phyloP scores from a whole-genome alignment of 495 filamentous ascomycete genomes.

The Venustampulla echinocandica region DNA sequence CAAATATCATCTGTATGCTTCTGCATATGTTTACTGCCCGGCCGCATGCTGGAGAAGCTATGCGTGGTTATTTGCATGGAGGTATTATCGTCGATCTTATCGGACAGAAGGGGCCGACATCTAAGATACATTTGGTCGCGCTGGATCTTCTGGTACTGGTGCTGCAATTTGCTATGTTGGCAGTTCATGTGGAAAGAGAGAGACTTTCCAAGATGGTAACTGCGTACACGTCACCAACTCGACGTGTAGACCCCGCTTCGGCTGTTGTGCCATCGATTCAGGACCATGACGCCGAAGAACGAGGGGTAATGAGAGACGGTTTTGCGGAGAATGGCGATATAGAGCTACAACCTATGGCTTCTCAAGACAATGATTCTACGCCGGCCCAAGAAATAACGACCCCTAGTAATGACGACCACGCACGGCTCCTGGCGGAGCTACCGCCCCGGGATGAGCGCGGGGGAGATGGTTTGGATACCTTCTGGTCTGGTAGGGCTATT shows the following conservation, averaged over 20 bases:
- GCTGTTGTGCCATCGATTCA: constrained; percentile 34
- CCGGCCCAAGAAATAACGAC: constrained; percentile 10
- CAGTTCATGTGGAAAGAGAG: constrained; percentile 61
- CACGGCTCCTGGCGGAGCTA: constrained; percentile 34
- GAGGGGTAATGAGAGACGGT: constrained; percentile 53
- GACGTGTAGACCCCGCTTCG: constrained; percentile 14
- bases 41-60: constrained; percentile 63
- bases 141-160: constrained; percentile 58
- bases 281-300: constrained; percentile 75
- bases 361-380: constrained; percentile 13
- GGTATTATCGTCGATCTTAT: constrained; percentile 82
- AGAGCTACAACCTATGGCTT: constrained; percentile 38
- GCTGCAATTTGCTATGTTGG: constrained; percentile 67
- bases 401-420: constrained; percentile 32
- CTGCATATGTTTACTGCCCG: constrained; percentile 55
- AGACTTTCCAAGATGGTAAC: constrained; percentile 31
- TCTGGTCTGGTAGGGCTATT: constrained; percentile 59
- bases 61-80: constrained; percentile 75
- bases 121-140: constrained; percentile 51
- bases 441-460: constrained; percentile 26
- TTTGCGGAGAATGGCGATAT: constrained; percentile 35
- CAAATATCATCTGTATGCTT: constrained; percentile 64
- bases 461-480: constrained; percentile 46
- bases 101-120: constrained; percentile 68
- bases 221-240: constrained; percentile 16